Percentiles rank a stretch among this genome's conserved stretches.
Evolutionary conservation across 441 rosid species (phyloP).

Genomic region (Euphorbia neoarborescens): DNA sequence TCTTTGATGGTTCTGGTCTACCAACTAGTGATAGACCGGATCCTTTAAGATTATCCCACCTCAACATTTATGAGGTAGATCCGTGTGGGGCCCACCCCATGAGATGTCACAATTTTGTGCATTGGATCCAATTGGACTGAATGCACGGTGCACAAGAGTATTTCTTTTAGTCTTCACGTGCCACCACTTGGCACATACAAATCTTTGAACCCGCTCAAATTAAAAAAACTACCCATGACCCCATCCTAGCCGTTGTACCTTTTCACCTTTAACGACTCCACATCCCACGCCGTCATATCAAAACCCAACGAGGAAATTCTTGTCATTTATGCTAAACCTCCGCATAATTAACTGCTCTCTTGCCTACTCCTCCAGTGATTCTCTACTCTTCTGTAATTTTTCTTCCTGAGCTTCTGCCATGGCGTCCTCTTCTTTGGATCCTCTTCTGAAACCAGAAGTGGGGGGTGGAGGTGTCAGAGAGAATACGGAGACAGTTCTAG

Average conservation of each 20-base stretch:
- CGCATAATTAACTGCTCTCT: neutral
- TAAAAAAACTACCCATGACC: constrained; percentile 32
- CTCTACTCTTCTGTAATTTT: neutral
- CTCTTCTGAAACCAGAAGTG: constrained; percentile 45
- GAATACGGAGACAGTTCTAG: constrained; percentile 54
- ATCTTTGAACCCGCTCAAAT: constrained; percentile 10
- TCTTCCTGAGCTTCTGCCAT: constrained; percentile 27
- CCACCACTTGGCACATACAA: neutral
- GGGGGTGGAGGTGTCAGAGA: constrained; percentile 40
- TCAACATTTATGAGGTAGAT: too few relatives aligned
- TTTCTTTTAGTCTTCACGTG: too few relatives aligned
- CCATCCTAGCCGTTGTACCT: constrained; percentile 68
- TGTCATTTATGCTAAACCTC: constrained; percentile 21
- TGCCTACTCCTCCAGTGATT: neutral
- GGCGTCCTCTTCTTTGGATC: constrained; percentile 88
- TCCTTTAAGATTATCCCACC: too few relatives aligned
- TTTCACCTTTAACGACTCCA: constrained; percentile 12
- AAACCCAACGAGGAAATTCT: constrained; percentile 26
- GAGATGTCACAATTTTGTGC: too few relatives aligned
- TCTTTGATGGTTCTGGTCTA: too few relatives aligned
- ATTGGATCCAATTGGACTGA: too few relatives aligned
- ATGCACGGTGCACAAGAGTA: too few relatives aligned
- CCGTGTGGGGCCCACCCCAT: too few relatives aligned
- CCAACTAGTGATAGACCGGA: too few relatives aligned
- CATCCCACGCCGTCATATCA: constrained; percentile 20